A percentile compares a stretch with the other conserved stretches of the same genome.
phyloP scores from a whole-genome alignment of 768 basidiomycete genomes.

The Artomyces pyxidatus region DNA sequence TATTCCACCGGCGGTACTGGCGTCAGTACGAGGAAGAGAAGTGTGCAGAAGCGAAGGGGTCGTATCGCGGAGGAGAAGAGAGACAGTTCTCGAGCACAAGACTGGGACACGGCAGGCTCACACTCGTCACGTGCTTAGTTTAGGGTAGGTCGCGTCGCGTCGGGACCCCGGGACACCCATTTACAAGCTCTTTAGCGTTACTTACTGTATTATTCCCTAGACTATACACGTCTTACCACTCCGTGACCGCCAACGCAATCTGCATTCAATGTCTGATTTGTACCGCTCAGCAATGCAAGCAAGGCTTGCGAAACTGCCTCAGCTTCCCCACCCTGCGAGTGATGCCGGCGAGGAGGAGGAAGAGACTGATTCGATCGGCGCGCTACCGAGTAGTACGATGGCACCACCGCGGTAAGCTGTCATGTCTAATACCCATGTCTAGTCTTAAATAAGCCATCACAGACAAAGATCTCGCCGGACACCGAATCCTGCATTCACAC shows the following conservation, averaged over 20 bases:
- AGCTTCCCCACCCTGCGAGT: conserved; percentile 35
- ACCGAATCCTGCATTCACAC: conserved; percentile 59
- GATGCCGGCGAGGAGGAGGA: conserved; percentile 47
- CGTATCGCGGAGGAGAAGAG: background rate
- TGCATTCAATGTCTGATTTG: conserved; percentile 66
- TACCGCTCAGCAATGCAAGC: conserved; percentile 73
- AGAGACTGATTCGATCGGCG: conserved; percentile 46
- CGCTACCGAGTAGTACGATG: conserved; percentile 52
- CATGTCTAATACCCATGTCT: conserved; percentile 9
- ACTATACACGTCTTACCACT: too few relatives aligned
- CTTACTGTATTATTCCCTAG: background rate
- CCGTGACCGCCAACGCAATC: background rate
- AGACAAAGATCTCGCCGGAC: conserved; percentile 20
- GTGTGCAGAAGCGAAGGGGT: background rate
- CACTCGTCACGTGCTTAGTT: conserved; percentile 1
- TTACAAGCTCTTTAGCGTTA: background rate
- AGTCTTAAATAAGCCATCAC: conserved; percentile 6
- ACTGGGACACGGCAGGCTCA: background rate
- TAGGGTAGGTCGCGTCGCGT: conserved; percentile 3
- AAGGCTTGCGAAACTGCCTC: conserved; percentile 67
- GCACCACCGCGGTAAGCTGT: conserved; percentile 52
- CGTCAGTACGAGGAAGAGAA: background rate
- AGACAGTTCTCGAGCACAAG: background rate
- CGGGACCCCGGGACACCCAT: background rate
- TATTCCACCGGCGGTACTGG: too few relatives aligned